phyloP scores from a whole-genome alignment of 345 rosid species.

The Eucalyptus urophylla region DNA sequence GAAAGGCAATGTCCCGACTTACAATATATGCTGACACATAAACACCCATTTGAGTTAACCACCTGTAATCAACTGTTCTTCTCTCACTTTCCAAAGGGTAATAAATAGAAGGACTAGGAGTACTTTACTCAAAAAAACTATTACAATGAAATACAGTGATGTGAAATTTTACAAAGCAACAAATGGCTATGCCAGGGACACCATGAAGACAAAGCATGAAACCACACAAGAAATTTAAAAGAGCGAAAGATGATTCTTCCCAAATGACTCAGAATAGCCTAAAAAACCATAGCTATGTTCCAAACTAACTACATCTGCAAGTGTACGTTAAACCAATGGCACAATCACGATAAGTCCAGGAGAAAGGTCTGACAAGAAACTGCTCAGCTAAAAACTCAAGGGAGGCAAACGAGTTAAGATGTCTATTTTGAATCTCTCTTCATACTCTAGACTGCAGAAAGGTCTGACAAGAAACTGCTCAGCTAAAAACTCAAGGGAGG shows the following conservation, averaged over 20 bases:
- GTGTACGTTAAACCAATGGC: neutral
- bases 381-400: neutral
- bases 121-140: neutral
- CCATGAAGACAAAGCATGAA: neutral
- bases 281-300: neutral
- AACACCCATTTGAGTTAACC: neutral
- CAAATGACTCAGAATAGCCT: neutral
- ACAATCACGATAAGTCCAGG: neutral
- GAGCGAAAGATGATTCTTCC: neutral
- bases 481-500: neutral
- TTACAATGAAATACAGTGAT: neutral
- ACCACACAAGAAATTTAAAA: neutral
- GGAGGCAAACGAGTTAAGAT: neutral
- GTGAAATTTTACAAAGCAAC: neutral
- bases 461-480: neutral
- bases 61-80: neutral
- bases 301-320: neutral
- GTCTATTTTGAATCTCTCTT: neutral
- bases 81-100: neutral
- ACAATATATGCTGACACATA: neutral
- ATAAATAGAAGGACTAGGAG: neutral
- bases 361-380: neutral
- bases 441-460: neutral
- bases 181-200: neutral
- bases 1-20: neutral